Evolutionary conservation across 805 yeast species (phyloP), one percentile per base, ranked within the genome.

Genomic region (Ogataea minuta): DNA sequence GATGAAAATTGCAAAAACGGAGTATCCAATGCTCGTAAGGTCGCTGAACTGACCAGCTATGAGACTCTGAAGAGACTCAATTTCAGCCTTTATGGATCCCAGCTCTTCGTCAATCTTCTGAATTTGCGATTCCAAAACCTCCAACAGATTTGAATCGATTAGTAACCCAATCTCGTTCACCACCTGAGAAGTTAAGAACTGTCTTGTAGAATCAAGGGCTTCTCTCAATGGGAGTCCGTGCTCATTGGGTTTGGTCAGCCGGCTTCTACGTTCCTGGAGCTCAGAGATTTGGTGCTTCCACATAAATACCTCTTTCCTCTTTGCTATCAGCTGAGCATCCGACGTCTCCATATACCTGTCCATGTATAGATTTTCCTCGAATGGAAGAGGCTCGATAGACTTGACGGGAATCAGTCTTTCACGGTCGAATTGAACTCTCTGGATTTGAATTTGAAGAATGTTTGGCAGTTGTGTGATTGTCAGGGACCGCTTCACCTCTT

Each of bases 401-500:
- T 93, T 93, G 54, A 86, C 86, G 0, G 95, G 87, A 62, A 81
- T 74, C 35, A 81, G 71, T 10, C 74, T 64, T 39, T 71, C 81
- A 31, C 89, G 71, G 56, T 93, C 96, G 59, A 82, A 93, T 58
- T 87, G 86, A 1, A 93, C 98, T 56, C 99, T 72, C 63, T 90
- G 98, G 6, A 93, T 85, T 57, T 93, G 99, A 34, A 93, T 77
- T 59, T 93, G 99, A 34, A 93, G 62, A 35, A 93, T 76, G 5
- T 81, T 79, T 0, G 99, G 99, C 14, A 88, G 64, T 40, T 77
- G 72, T 8, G 77, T 71, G 4, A 91, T 74, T 0, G 90, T 77
- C 32, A 90, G 74, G 0, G 84, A 74, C 57, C 95, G 77, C 49
- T 80, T 78, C 4, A 84, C 91, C 17, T 72, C 70, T 2, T 89